Evolutionary conservation across 257 asterid genomes (phyloP).

Genomic region (Eustoma russellianum): DNA sequence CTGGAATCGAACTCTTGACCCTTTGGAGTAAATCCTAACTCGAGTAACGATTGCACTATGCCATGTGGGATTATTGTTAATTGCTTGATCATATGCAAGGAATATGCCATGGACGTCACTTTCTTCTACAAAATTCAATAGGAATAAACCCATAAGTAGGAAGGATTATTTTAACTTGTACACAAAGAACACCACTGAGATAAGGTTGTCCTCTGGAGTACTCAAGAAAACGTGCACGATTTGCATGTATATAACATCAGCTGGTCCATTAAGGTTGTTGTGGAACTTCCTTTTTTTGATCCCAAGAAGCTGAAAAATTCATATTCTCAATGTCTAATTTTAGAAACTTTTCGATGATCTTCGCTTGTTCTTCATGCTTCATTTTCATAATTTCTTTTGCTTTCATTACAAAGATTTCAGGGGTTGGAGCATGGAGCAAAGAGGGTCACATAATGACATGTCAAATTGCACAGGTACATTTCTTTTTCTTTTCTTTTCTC

Average conservation of each 20-base stretch:
- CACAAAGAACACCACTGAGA: slow-evolving; percentile 26
- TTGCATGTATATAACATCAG: no score
- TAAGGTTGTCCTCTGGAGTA: background rate
- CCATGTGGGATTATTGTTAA: no score
- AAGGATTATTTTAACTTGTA: slow-evolving; percentile 29
- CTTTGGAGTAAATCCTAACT: no score
- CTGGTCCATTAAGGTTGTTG: no score
- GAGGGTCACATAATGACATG: slow-evolving; percentile 90
- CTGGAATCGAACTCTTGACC: no score
- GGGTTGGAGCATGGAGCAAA: slow-evolving; percentile 81
- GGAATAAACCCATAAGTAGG: slow-evolving; percentile 12
- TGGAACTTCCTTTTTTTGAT: background rate
- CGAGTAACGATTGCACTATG: no score
- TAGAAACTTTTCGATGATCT: slow-evolving; percentile 8
- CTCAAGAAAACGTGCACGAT: background rate
- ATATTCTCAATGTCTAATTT: slow-evolving; percentile 13
- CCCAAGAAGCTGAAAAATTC: background rate
- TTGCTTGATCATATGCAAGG: slow-evolving; percentile 8
- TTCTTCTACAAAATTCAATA: slow-evolving; percentile 23
- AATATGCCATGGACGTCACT: slow-evolving; percentile 17
- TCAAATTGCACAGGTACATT: slow-evolving; percentile 69
- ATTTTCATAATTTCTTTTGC: slow-evolving; percentile 24
- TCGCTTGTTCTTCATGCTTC: slow-evolving; percentile 5
- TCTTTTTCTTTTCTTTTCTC: no score
- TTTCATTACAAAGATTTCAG: slow-evolving; percentile 19